These are phyloP conservation scores for Dictyostelium intermedium DNA, from an alignment of 78 protist species.

Conservation along the genomic window DNA sequence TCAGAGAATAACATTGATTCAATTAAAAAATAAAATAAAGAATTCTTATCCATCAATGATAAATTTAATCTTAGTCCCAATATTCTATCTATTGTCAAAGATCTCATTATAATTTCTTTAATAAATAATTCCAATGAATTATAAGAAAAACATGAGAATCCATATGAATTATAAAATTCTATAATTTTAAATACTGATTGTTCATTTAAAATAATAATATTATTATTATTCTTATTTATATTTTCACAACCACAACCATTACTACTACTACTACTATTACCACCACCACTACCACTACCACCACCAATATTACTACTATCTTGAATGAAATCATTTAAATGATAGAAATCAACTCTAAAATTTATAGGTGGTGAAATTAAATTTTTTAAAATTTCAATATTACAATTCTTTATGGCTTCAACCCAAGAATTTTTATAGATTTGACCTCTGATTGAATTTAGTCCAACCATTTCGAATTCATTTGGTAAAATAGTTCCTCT, in stretches of 20 bases:
- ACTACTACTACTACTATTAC: not conserved
- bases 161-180: not conserved
- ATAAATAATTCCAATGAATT: not conserved
- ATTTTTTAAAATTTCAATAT: not conserved
- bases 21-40: not conserved
- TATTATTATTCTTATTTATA: too few relatives aligned
- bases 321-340: not conserved
- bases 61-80: too few relatives aligned
- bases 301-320: not conserved
- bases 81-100: not conserved
- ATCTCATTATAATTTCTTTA: not conserved
- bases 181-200: not conserved
- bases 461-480: not conserved
- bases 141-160: not conserved
- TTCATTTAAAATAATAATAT: not conserved
- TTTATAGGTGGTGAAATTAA: not conserved
- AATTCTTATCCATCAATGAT: not conserved
- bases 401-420: not conserved
- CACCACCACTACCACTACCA: too few relatives aligned
- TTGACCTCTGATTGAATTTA: not conserved
- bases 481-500: not conserved
- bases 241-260: not conserved
- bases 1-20: not conserved
- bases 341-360: not conserved
- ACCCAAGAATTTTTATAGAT: not conserved